phyloP scores from a whole-genome alignment of 75 land plant species.

The Azolla pinnata region DNA sequence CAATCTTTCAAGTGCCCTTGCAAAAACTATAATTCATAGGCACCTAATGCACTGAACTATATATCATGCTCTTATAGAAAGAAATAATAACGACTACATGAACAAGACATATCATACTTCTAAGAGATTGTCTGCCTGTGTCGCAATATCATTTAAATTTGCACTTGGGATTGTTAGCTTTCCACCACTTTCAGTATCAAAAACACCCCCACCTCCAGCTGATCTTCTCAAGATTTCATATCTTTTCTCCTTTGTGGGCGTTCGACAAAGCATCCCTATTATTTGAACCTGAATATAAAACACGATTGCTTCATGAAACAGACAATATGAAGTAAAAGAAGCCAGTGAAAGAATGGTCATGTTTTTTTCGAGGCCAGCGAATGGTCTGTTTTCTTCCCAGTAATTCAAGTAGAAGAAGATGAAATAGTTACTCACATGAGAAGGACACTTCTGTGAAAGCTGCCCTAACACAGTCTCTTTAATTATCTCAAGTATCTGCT shows the following conservation, averaged over 20 bases:
- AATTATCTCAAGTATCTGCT: slow-evolving; percentile 67
- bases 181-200: slow-evolving; percentile 49
- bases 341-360: neutral
- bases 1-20: neutral
- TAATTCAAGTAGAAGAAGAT: neutral
- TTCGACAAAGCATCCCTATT: slow-evolving; percentile 87
- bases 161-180: slow-evolving; percentile 73
- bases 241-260: slow-evolving; percentile 79
- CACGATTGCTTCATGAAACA: neutral
- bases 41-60: too few relatives aligned
- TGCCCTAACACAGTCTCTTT: slow-evolving; percentile 88
- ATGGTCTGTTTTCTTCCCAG: neutral
- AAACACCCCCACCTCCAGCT: slow-evolving; percentile 95
- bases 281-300: slow-evolving; percentile 66
- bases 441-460: slow-evolving; percentile 77
- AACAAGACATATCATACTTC: slow-evolving; percentile 36
- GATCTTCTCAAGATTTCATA: slow-evolving; percentile 78
- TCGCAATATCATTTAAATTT: slow-evolving; percentile 83
- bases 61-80: neutral
- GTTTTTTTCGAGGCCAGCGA: neutral
- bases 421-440: slow-evolving; percentile 82
- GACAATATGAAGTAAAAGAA: neutral
- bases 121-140: slow-evolving; percentile 89
- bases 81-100: neutral
- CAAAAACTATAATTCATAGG: too few relatives aligned